phyloP scores from a whole-genome alignment of 2,329 filamentous ascomycete species.

The Calonectria montana region DNA sequence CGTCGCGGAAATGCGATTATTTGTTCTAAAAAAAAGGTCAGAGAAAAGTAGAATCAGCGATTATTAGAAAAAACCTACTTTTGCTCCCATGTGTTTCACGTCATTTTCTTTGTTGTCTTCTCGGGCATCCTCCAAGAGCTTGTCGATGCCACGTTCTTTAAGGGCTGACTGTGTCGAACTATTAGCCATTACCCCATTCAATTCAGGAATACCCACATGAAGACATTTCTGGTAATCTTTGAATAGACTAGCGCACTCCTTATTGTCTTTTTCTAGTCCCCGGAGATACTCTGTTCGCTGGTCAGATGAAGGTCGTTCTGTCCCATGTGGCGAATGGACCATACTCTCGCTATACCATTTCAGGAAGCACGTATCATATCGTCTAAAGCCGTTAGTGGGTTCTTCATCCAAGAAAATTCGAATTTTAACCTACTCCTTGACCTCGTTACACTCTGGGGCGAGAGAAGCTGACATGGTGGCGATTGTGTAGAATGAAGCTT shows the following conservation, averaged over 20 bases:
- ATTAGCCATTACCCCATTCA: not conserved
- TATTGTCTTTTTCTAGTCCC: constrained; percentile 82
- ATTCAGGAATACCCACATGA: constrained; percentile 65
- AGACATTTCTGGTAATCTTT: constrained; percentile 90
- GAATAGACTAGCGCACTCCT: constrained; percentile 88
- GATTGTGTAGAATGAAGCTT: constrained; percentile 35
- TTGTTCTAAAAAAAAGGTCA: constrained; percentile 19
- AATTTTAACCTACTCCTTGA: constrained; percentile 81
- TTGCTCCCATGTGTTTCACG: constrained; percentile 58
- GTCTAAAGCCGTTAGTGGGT: constrained; percentile 61
- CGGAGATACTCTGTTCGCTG: constrained; percentile 82
- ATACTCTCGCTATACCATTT: constrained; percentile 99
- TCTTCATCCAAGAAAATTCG: not conserved
- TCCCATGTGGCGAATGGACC: constrained; percentile 46
- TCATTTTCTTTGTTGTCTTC: constrained; percentile 93
- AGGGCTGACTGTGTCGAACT: constrained; percentile 66
- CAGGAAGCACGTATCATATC: constrained; percentile 96
- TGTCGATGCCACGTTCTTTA: constrained; percentile 91
- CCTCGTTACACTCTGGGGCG: constrained; percentile 92
- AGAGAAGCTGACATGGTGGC: constrained; percentile 88
- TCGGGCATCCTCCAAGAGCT: constrained; percentile 89
- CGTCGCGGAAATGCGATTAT: not conserved
- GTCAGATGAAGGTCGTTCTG: constrained; percentile 23
- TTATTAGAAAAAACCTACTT: constrained; percentile 44
- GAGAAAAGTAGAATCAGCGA: not conserved